A percentile compares a stretch with the other conserved stretches of the same genome.
Evolutionary conservation across 2,329 filamentous ascomycete genomes (phyloP).

Genomic region (Ophiostoma quercus): DNA sequence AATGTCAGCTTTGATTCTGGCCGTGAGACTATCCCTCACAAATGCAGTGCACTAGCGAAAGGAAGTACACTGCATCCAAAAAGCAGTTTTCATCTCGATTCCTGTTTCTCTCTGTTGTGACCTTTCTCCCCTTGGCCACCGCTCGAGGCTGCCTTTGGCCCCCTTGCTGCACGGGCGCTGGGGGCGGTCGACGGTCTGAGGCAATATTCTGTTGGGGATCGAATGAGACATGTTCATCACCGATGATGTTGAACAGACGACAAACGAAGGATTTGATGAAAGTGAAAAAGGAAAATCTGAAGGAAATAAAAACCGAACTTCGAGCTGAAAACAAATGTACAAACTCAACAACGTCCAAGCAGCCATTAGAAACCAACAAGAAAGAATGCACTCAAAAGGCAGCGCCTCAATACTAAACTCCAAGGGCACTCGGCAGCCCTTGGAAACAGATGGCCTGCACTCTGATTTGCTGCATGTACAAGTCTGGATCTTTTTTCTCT

Average conservation of each 20-base stretch:
- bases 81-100: not conserved
- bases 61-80: slow-evolving; percentile 8
- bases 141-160: not conserved
- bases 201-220: not conserved
- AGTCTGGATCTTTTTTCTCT: not conserved
- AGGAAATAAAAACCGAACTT: not conserved
- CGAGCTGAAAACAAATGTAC: not conserved
- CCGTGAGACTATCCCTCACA: not conserved
- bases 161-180: slow-evolving; percentile 6
- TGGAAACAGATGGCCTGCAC: not conserved
- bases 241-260: not conserved
- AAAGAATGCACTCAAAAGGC: not conserved
- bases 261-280: not conserved
- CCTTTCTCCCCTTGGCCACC: not conserved
- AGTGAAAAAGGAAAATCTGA: not conserved
- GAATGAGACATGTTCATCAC: slow-evolving; percentile 2
- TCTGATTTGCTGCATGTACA: slow-evolving; percentile 7
- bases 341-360: not conserved
- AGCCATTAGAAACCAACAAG: no score
- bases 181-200: not conserved
- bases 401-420: not conserved
- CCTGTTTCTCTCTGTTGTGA: not conserved
- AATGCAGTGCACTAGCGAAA: not conserved
- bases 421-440: not conserved
- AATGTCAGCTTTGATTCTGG: not conserved